Evolutionary conservation across 1,139 yeast genomes (phyloP).

Genomic region (Taphrina sp.): DNA sequence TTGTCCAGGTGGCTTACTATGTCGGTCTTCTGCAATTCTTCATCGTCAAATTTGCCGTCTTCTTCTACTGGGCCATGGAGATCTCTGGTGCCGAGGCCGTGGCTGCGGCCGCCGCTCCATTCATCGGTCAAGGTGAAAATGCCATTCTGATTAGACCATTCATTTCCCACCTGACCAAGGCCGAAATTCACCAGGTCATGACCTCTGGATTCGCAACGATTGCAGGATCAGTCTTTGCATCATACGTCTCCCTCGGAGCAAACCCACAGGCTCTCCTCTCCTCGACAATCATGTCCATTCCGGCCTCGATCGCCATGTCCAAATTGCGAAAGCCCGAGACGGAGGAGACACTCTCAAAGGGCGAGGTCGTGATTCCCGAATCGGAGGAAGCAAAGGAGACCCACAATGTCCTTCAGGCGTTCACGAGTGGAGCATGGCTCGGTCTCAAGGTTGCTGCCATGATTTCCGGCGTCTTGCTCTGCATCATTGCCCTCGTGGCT

Average conservation of each 20-base stretch:
- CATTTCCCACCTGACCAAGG: conserved; percentile 59
- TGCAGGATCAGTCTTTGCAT: conserved; percentile 64
- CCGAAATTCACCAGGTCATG: conserved; percentile 66
- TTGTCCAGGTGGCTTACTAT: conserved; percentile 62
- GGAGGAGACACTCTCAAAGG: conserved; percentile 56
- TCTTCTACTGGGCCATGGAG: conserved; percentile 62
- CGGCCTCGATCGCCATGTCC: conserved; percentile 64
- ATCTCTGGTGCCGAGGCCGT: conserved; percentile 68
- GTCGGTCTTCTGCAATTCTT: conserved; percentile 64
- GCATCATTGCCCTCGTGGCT: conserved; percentile 63
- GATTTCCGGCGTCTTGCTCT: conserved; percentile 60
- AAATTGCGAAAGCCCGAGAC: conserved; percentile 63
- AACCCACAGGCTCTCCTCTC: conserved; percentile 65
- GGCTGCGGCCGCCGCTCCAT: conserved; percentile 69
- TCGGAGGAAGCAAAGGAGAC: conserved; percentile 50
- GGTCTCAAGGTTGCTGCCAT: conserved; percentile 62
- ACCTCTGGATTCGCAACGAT: conserved; percentile 67
- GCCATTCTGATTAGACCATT: conserved; percentile 64
- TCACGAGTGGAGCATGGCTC: conserved; percentile 61
- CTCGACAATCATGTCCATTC: conserved; percentile 70
- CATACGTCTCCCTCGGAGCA: conserved; percentile 64
- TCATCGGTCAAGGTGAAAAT: conserved; percentile 67
- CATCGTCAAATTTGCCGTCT: conserved; percentile 57
- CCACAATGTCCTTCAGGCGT: conserved; percentile 62
- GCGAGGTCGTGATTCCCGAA: conserved; percentile 53